Base-by-base conservation (phyloP, 1,284 basidiomycete species). In the Trametes hirsuta region DNA sequence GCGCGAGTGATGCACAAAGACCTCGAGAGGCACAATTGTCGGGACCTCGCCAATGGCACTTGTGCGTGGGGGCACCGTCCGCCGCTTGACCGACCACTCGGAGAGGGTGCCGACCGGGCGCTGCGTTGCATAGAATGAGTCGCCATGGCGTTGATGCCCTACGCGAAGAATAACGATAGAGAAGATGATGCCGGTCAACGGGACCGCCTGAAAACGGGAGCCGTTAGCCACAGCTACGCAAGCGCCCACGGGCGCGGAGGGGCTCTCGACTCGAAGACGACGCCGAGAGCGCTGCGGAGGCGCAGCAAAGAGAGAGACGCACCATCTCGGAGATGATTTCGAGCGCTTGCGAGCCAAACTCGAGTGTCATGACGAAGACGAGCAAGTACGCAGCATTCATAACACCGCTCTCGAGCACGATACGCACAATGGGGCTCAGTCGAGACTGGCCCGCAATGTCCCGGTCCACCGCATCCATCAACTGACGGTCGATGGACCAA, bases 281-380 rank as follows among this genome's bases (percentile, higher is more conserved):
- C 3, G 25, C n/a, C 39, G n/a, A 40, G 12, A 40, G 39, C 12
- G 39, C 14, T 5, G 6, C 34, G 34, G 30, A 3, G 18, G 0
- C 34, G 47, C 30, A 6, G 6, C n/a, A 6, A 4, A 21, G 2
- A 21, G n/a, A 47, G 40, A 30, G 30, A 46, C 62, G 21, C 42
- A 65, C 66, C 54, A 65, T 58, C 47, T 64, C 63, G 34, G 63
- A 61, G 59, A 67, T 63, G 37, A 60, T 58, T 46, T 67, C 66
- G 39, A 65, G 40, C 6, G 50, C 63, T 40, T 61, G 36, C 15
- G 48, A 54, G 12, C 61, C 61, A 24, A 47, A 57, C 36, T 47
- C 47, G 24, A 65, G 55, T 6, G 51, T 57, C 50, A 61, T 51
- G 22, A 58, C 53, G 48, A 58, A 65, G 14, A 54, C 61, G 55